Percentiles rank a stretch among this genome's conserved stretches.
Evolutionary conservation across 768 basidiomycete genomes (phyloP).

Genomic region (Agrocybe praecox): DNA sequence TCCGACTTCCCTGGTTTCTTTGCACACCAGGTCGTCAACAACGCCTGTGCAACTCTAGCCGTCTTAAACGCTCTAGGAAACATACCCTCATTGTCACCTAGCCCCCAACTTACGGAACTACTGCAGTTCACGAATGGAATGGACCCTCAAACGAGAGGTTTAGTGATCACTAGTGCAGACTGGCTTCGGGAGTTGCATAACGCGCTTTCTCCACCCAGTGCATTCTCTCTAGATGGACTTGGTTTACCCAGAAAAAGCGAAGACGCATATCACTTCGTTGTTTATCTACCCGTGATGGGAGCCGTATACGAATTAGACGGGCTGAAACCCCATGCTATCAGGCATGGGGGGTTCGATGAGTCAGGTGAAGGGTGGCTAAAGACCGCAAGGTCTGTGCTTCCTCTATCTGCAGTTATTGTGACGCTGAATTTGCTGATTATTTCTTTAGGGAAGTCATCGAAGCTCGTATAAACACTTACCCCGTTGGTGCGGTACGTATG

Average conservation of each 20-base stretch:
- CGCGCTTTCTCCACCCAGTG: constrained; percentile 86
- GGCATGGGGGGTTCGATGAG: constrained; percentile 75
- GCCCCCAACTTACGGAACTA: constrained; percentile 72
- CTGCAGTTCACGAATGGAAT: constrained; percentile 80
- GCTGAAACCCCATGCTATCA: constrained; percentile 75
- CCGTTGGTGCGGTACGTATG: constrained; percentile 76
- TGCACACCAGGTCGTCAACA: constrained; percentile 93
- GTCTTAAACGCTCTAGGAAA: constrained; percentile 91
- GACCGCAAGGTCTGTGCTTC: constrained; percentile 63
- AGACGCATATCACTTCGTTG: constrained; percentile 97
- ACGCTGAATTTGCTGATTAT: constrained; percentile 16
- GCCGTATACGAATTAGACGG: constrained; percentile 94
- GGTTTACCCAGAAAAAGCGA: constrained; percentile 63
- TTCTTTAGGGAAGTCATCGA: constrained; percentile 79
- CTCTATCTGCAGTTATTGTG: background rate
- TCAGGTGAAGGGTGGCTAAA: constrained; percentile 82
- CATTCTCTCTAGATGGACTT: constrained; percentile 86
- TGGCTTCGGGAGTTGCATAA: constrained; percentile 90
- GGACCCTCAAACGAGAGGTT: constrained; percentile 84
- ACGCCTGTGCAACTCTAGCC: constrained; percentile 95
- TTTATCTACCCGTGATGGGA: constrained; percentile 86
- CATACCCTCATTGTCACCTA: constrained; percentile 63
- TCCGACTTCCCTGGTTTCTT: constrained; percentile 85
- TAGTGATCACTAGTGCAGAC: constrained; percentile 79
- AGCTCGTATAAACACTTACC: constrained; percentile 88